These are phyloP conservation scores for Cladosporium sphaerospermum DNA, from an alignment of 2,329 filamentous ascomycete species.

Conservation along the genomic window DNA sequence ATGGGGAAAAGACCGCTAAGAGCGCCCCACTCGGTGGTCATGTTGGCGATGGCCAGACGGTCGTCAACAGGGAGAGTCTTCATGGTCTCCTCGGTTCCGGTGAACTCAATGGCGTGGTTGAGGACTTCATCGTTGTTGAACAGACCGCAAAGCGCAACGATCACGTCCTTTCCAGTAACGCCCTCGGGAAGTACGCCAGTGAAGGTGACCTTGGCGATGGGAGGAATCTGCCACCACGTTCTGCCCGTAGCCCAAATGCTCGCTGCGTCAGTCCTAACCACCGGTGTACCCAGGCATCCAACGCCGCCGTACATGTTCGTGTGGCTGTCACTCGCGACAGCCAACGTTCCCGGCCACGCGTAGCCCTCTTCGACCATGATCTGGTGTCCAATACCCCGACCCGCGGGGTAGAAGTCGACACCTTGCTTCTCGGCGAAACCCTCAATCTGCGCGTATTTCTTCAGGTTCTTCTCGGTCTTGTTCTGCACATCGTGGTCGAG, in stretches of 20 bases:
- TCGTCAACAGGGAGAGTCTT: constrained; percentile 64
- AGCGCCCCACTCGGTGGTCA: constrained; percentile 78
- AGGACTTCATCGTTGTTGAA: constrained; percentile 85
- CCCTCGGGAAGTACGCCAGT: constrained; percentile 68
- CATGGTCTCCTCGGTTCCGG: constrained; percentile 72
- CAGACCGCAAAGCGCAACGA: constrained; percentile 77
- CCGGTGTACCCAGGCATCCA: constrained; percentile 67
- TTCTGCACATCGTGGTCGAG: constrained; percentile 89
- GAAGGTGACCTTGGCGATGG: constrained; percentile 72
- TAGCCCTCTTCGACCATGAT: constrained; percentile 82
- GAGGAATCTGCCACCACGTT: constrained; percentile 87
- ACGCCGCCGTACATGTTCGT: constrained; percentile 80
- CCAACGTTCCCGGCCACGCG: constrained; percentile 78
- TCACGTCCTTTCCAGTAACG: constrained; percentile 90
- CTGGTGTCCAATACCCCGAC: constrained; percentile 81
- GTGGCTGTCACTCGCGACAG: constrained; percentile 73
- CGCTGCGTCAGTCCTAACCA: constrained; percentile 83
- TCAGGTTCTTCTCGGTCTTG: constrained; percentile 67
- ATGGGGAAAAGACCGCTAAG: constrained; percentile 74
- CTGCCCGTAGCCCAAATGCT: constrained; percentile 75
- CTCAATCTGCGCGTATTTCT: constrained; percentile 77
- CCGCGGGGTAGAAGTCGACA: constrained; percentile 70
- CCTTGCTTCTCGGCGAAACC: constrained; percentile 74
- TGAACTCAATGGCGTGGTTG: constrained; percentile 87
- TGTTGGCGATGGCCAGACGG: constrained; percentile 69